Base-by-base conservation (phyloP, 2,329 filamentous ascomycete species). In the Hypoxylon sp. region DNA sequence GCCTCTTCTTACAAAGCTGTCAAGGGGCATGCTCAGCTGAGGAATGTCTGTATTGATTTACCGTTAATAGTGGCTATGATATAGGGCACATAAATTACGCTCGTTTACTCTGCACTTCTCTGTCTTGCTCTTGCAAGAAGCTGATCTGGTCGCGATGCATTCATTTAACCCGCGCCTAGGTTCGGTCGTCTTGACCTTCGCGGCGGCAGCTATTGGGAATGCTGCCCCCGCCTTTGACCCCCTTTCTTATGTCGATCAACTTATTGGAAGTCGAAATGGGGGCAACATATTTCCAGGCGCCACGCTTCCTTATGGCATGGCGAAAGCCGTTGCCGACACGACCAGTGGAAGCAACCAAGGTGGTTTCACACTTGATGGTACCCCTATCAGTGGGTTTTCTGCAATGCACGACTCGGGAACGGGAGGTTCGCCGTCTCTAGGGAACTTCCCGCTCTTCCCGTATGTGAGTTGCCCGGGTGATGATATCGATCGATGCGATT, bases 391-490 rank as follows among this genome's bases (percentile, higher is more conserved):
- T 3, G 88, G 87, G 13, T 89, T 88, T 77, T 87, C 84, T 11
- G 82, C 84, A 39, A 82, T 89, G 80, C 87, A 89, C 74, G 87
- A 89, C 73, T 87, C 84, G 1, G 87, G 87, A 0, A 89, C 86
- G 0, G 87, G 87, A 22, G 83, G 83, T 6, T 78, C 80, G 0
- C 87, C 91, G 0, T 92, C 89, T 3, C 80, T 93, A 14, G 92
- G 91, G 13, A 93, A 92, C 74, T 94, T 94, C 58, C 89, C 92
- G 0, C 81, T 94, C 1, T 93, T 94, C 70, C 85, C 91, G 0
- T 90, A 92, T 68, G 80, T 86, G 3, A 82, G 83, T 44, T 94
- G 91, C 70, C 83, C 85, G 0, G 84, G 81, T 13, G 87, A 91
- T 67, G 85, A 89, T 42, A 78, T 93, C 59, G 83, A 92, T 72